Evolutionary conservation across 192 early-diverging fungal species (phyloP).

Genomic region (Umbelopsis sp.): DNA sequence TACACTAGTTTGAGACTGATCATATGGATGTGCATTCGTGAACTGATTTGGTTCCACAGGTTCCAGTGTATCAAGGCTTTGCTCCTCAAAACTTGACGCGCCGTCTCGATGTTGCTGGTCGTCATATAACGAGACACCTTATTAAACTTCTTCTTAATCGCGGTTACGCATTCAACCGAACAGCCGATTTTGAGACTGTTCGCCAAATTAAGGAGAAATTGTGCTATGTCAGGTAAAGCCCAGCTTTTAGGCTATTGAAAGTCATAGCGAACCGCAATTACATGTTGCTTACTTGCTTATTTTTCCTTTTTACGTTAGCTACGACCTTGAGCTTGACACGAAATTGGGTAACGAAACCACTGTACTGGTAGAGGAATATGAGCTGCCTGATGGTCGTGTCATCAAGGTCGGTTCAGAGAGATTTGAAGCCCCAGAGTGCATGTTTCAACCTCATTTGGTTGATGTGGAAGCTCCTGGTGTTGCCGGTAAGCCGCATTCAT

Average conservation of each 20-base stretch:
- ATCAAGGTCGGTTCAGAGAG: constrained; percentile 99
- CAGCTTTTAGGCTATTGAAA: neutral
- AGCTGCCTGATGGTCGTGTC: constrained; percentile 96
- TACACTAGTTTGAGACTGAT: constrained; percentile 12
- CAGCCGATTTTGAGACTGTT: constrained; percentile 98
- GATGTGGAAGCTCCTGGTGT: constrained; percentile 94
- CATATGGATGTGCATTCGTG: neutral
- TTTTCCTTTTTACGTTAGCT: constrained; percentile 55
- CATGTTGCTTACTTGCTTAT: constrained; percentile 5
- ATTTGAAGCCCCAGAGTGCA: constrained; percentile 97
- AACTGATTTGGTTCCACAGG: constrained; percentile 14
- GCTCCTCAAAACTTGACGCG: constrained; percentile 87
- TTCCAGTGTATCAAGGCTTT: constrained; percentile 97
- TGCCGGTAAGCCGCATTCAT: constrained; percentile 62
- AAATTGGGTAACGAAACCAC: constrained; percentile 97
- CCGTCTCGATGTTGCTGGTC: constrained; percentile 94
- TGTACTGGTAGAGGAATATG: constrained; percentile 93
- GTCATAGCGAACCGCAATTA: neutral
- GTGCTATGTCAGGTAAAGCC: constrained; percentile 88
- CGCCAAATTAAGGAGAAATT: constrained; percentile 98
- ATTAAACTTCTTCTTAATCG: constrained; percentile 94
- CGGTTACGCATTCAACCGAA: constrained; percentile 97
- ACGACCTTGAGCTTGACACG: constrained; percentile 92
- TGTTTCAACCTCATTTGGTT: constrained; percentile 98
- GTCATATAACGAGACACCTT: constrained; percentile 94